phyloP scores from a whole-genome alignment of 2,329 filamentous ascomycete species.

The Colletotrichum neosansevieriae region DNA sequence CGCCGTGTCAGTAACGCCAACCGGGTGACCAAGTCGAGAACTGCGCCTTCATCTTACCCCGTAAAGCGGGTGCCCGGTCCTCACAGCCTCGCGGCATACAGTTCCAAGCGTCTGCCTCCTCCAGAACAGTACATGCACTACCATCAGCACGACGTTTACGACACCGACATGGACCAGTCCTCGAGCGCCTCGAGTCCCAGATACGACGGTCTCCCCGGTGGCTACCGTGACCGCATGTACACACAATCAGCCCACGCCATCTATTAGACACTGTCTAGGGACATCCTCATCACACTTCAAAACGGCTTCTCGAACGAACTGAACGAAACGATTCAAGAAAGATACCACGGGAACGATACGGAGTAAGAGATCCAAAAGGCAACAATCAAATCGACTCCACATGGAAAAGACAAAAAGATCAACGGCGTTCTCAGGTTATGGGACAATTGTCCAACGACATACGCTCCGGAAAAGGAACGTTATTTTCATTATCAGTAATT shows the following conservation, averaged over 20 bases:
- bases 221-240: conserved; percentile 36
- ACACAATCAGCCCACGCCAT: conserved; percentile 29
- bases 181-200: conserved; percentile 39
- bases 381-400: conserved; percentile 1
- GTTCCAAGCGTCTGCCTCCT: conserved; percentile 33
- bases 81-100: conserved; percentile 36
- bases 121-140: conserved; percentile 39
- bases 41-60: conserved; percentile 34
- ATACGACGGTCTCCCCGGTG: conserved; percentile 24
- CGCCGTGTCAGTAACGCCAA: conserved; percentile 66
- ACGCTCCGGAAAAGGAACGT: conserved; percentile 4
- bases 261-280: conserved; percentile 2
- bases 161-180: conserved; percentile 39
- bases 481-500: conserved; percentile 25
- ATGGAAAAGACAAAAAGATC: conserved; percentile 7
- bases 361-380: conserved; percentile 18
- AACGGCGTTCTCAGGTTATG: conserved; percentile 4
- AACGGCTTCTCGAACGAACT: conserved; percentile 25
- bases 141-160: conserved; percentile 38
- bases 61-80: conserved; percentile 37
- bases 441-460: neutral
- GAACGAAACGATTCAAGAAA: conserved; percentile 19
- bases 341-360: conserved; percentile 24
- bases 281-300: neutral
- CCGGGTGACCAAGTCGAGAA: conserved; percentile 43